Conservation (phyloP, 78 protist genomes). For the Pigoraptor vietnamica region DNA sequence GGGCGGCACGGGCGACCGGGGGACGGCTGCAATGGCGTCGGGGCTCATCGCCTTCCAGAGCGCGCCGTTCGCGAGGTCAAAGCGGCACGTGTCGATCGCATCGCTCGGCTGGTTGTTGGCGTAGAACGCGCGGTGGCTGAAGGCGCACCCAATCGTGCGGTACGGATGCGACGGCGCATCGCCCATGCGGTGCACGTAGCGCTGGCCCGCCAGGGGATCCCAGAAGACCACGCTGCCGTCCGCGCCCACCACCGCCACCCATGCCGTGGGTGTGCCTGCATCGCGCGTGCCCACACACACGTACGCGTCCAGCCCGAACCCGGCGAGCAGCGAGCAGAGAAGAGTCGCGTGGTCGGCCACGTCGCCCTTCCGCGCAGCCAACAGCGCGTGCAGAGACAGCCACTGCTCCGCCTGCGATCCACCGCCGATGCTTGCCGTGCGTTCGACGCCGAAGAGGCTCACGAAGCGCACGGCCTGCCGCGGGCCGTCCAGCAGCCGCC, state of each 20-base stretch:
- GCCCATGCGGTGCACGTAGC: neutral
- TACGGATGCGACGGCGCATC: neutral
- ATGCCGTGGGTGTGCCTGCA: neutral
- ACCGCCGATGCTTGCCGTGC: neutral
- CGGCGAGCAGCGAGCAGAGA: neutral
- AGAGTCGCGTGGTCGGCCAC: neutral
- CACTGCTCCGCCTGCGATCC: neutral
- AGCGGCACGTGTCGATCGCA: neutral
- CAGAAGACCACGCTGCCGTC: neutral
- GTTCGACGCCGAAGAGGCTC: neutral
- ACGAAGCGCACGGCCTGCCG: neutral
- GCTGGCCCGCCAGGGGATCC: neutral
- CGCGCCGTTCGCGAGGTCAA: neutral
- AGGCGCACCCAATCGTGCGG: neutral
- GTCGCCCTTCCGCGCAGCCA: neutral
- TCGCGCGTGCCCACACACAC: neutral
- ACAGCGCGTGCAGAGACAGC: neutral
- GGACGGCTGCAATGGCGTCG: neutral
- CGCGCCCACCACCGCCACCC: neutral
- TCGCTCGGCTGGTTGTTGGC: neutral
- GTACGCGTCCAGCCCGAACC: neutral
- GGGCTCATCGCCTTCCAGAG: neutral
- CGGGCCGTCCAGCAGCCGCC: neutral
- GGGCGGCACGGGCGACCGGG: neutral
- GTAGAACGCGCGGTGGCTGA: neutral